Conservation (phyloP, 768 basidiomycete genomes). For the Hericium coralloides region DNA sequence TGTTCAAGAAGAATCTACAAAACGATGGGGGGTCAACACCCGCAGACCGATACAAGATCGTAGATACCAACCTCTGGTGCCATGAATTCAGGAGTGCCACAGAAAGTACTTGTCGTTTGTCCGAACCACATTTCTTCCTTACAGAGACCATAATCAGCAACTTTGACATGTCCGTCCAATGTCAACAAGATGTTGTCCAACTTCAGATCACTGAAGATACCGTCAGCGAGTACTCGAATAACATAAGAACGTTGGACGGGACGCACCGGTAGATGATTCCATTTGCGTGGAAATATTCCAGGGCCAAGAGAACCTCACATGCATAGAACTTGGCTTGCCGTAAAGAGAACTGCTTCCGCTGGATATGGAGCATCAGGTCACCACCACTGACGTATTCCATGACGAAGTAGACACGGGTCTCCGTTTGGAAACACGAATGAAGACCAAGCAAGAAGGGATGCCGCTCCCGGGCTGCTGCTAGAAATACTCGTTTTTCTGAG, state of each 20-base stretch:
- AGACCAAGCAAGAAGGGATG: conserved; percentile 96
- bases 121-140: conserved; percentile 99
- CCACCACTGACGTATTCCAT: conserved; percentile 99
- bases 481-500: conserved; percentile 97
- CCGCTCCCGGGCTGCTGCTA: conserved; percentile 92
- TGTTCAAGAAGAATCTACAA: conserved; percentile 95
- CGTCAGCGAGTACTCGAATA: neutral
- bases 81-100: conserved; percentile 99
- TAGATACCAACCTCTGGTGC: conserved; percentile 79
- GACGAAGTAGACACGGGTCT: conserved; percentile 98
- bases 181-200: conserved; percentile 97
- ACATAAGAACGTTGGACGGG: neutral
- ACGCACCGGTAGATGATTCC: conserved; percentile 97
- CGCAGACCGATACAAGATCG: neutral
- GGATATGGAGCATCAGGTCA: conserved; percentile 98
- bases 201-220: conserved; percentile 72
- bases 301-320: conserved; percentile 86
- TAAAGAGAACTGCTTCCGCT: conserved; percentile 96
- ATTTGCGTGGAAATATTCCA: conserved; percentile 97
- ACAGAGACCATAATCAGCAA: conserved; percentile 97
- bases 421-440: conserved; percentile 99
- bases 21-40: neutral
- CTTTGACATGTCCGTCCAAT: conserved; percentile 95
- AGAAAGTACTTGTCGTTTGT: conserved; percentile 95
- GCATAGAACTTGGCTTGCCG: conserved; percentile 99